These are phyloP conservation scores for Fagopyrum tataricum DNA, from an alignment of 148 eudicot species.

Conservation along the genomic window DNA sequence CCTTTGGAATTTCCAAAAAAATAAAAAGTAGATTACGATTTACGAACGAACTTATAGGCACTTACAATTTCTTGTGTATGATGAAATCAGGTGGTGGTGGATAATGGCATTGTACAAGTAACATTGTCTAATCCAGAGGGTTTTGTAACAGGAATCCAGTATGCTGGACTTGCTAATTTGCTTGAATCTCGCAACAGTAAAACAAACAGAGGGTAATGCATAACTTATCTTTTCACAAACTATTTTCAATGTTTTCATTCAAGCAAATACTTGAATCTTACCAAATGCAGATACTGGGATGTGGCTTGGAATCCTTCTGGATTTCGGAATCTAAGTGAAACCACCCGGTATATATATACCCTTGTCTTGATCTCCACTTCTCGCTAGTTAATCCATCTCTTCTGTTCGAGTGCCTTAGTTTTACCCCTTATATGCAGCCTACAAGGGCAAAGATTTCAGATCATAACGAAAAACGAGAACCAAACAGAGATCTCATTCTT, in stretches of 20 bases:
- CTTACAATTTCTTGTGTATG: not conserved
- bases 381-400: not conserved
- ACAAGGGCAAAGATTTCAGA: constrained; percentile 18
- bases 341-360: not conserved
- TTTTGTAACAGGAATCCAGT: not conserved
- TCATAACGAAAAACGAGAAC: not conserved
- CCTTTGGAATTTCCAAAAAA: too few species aligned
- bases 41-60: not conserved
- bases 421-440: not conserved
- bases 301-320: constrained; percentile 53
- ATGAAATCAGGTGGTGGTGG: not conserved
- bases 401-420: not conserved
- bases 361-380: not conserved
- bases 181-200: constrained; percentile 2
- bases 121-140: constrained; percentile 10
- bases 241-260: not conserved
- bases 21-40: not conserved
- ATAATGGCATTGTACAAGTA: constrained; percentile 4
- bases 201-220: constrained; percentile 1
- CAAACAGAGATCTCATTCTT: not conserved
- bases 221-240: too few species aligned
- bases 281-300: constrained; percentile 63
- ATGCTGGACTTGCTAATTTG: not conserved
- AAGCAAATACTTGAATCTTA: not conserved
- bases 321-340: not conserved